Base-by-base conservation (phyloP, 768 basidiomycete genomes). In the Auriscalpium vulgare region DNA sequence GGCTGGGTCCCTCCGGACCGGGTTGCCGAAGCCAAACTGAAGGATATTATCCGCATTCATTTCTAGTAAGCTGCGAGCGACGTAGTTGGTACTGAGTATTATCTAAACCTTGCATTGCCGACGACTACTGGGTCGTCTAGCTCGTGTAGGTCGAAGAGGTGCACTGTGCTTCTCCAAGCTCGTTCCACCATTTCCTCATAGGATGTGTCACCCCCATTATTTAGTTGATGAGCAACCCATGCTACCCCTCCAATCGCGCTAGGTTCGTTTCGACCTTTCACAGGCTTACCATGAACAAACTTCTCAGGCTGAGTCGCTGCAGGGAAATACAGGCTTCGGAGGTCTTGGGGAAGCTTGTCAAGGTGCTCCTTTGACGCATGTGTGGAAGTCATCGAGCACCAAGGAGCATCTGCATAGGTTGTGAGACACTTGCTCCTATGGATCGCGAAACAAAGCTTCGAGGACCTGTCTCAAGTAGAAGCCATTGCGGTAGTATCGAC, bases 211-310 rank as follows among this genome's bases (percentile, higher is more conserved):
- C 71, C 75, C 37, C 76, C 71, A 16, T 7, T 29, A 29, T 77
- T 71, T 44, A 83, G 59, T 57, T 66, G 67, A 62, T 76, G 75
- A 10, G 91, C 72, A 10, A 88, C 81, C 82, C 85, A 89, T 19
- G 87, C 91, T 10, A 91, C 81, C 23, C 77, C 78, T 7, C 84
- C 85, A 21, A 86, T 78, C 2, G 78, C 71, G 37, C 68, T 71
- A 4, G 90, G 88, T 63, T 92, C 91, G 62, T 86, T 89, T 44
- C 91, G 74, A 3, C 88, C 87, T 69, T 91, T 91, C 45, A 90
- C 83, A 3, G 81, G 72, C 58, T 77, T 79, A 0, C 83, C 86
- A 10, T 62, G 60, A 21, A 75, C 71, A 64, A 85, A 89, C 1
- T 76, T 74, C 54, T 88, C 83, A 1, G 81, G 75, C 53, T 80